phyloP scores from a whole-genome alignment of 2,329 filamentous ascomycete genomes.

The Delphinella strobiligena region DNA sequence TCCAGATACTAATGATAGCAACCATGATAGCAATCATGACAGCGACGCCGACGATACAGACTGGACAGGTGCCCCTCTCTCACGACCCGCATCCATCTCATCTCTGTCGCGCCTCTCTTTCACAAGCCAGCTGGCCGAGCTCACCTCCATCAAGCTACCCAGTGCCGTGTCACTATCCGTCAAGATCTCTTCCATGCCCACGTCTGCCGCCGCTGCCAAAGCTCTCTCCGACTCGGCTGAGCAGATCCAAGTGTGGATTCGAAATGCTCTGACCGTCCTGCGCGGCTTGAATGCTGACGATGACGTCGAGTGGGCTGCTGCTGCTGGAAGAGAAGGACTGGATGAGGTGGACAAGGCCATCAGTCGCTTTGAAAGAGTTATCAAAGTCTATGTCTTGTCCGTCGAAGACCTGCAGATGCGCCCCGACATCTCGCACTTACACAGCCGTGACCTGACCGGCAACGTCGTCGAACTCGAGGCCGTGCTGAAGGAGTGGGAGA shows the following conservation, averaged over 20 bases:
- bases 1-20: constrained; percentile 30
- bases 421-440: constrained; percentile 59
- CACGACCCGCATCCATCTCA: constrained; percentile 76
- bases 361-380: constrained; percentile 70
- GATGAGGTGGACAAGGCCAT: constrained; percentile 60
- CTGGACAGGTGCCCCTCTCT: constrained; percentile 46
- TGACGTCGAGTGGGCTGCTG: constrained; percentile 91
- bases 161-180: constrained; percentile 73
- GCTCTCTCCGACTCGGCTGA: constrained; percentile 79
- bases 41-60: background rate
- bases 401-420: constrained; percentile 83
- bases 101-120: constrained; percentile 88
- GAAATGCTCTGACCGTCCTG: constrained; percentile 81
- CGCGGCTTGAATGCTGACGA: constrained; percentile 85
- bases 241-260: constrained; percentile 89
- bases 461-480: constrained; percentile 83
- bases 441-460: constrained; percentile 56
- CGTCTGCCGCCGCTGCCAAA: constrained; percentile 68
- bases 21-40: constrained; percentile 32
- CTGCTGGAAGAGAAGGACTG: constrained; percentile 71
- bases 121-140: constrained; percentile 79
- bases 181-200: constrained; percentile 74
- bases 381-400: constrained; percentile 86
- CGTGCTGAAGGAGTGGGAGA: constrained; percentile 73
- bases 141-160: constrained; percentile 81